phyloP scores from a whole-genome alignment of 192 early-diverging fungal genomes.

The Rhizophagus sp. region DNA sequence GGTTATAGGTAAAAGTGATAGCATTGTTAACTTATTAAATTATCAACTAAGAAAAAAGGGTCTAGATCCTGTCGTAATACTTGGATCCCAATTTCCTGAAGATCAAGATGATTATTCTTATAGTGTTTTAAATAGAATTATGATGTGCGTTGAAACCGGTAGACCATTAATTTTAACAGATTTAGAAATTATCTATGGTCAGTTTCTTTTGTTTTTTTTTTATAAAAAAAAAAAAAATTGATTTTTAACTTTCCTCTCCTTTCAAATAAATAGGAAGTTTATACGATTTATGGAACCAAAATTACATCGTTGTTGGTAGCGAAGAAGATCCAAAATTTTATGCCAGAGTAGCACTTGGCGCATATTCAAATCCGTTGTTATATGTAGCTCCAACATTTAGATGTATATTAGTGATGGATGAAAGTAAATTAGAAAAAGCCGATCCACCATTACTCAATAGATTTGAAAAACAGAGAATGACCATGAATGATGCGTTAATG shows the following conservation, averaged over 20 bases:
- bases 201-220: not conserved
- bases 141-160: constrained; percentile 31
- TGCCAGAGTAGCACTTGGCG: constrained; percentile 27
- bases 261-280: constrained; percentile 10
- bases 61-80: constrained; percentile 28
- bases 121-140: constrained; percentile 30
- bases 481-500: constrained; percentile 15
- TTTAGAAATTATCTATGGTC: constrained; percentile 10
- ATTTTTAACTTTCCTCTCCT: too few relatives aligned
- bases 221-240: not conserved
- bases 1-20: constrained; percentile 34
- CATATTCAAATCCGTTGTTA: constrained; percentile 32
- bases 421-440: constrained; percentile 16
- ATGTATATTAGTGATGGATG: constrained; percentile 30
- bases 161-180: constrained; percentile 16
- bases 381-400: constrained; percentile 20
- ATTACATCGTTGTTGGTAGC: constrained; percentile 27
- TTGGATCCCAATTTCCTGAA: constrained; percentile 32
- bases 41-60: constrained; percentile 18
- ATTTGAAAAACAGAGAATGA: constrained; percentile 28
- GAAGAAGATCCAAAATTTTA: constrained; percentile 24
- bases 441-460: constrained; percentile 29
- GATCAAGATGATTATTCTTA: constrained; percentile 34
- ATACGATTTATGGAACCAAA: constrained; percentile 36
- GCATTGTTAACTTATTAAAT: constrained; percentile 23